A percentile compares a stretch with the other conserved stretches of the same genome.
Conservation (phyloP, 495 filamentous ascomycete genomes). For the Neurospora sp. region DNA sequence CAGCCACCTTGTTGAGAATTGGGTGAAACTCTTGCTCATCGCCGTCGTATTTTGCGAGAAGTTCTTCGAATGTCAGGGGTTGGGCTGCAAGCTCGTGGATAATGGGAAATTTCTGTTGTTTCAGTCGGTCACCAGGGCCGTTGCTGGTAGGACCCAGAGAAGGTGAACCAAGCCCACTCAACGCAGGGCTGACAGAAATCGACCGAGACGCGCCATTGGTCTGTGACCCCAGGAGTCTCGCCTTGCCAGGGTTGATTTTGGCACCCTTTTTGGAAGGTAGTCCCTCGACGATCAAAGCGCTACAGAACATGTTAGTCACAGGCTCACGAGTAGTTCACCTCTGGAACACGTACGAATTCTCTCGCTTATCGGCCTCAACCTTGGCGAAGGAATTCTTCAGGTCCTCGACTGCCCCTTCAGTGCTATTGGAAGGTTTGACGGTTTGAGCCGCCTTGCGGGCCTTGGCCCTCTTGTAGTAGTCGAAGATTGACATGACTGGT, state of each 20-base stretch:
- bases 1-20: slow-evolving; percentile 49
- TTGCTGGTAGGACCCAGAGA: slow-evolving; percentile 44
- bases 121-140: slow-evolving; percentile 39
- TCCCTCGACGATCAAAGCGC: slow-evolving; percentile 24
- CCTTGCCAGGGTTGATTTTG: slow-evolving; percentile 21
- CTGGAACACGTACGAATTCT: slow-evolving; percentile 46
- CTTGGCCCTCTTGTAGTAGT: slow-evolving; percentile 27
- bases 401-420: slow-evolving; percentile 3
- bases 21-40: slow-evolving; percentile 47
- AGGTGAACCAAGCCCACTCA: slow-evolving; percentile 40
- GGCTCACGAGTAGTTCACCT: slow-evolving; percentile 18
- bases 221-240: slow-evolving; percentile 38
- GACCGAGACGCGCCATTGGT: slow-evolving; percentile 43
- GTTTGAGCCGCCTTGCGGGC: not conserved
- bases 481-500: slow-evolving; percentile 36
- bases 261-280: slow-evolving; percentile 19
- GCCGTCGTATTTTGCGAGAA: slow-evolving; percentile 43
- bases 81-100: slow-evolving; percentile 63
- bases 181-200: slow-evolving; percentile 52
- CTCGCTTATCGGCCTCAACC: slow-evolving; percentile 31
- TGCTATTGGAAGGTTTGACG: not conserved
- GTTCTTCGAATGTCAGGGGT: slow-evolving; percentile 46
- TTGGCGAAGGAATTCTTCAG: slow-evolving; percentile 30
- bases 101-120: slow-evolving; percentile 49
- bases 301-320: slow-evolving; percentile 18